Percentiles rank a stretch among this genome's conserved stretches.
Conservation (phyloP, 176 grass and related monocot genomes). For the Aegilops bicornis region DNA sequence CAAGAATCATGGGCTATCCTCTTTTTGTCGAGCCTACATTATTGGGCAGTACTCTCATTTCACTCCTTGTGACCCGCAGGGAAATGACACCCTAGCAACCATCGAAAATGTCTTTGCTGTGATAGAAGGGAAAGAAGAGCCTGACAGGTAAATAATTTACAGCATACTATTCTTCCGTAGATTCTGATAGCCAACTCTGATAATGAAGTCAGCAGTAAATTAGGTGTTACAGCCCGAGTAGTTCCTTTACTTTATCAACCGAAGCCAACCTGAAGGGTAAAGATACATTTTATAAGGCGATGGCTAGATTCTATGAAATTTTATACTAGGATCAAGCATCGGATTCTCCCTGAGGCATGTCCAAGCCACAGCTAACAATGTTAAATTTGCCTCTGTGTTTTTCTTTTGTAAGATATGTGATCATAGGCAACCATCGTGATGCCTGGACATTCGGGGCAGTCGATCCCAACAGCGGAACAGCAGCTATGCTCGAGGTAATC, state of each 20-base stretch:
- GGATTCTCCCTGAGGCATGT: background rate
- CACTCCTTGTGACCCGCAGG: slow-evolving; percentile 33
- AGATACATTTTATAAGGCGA: no score
- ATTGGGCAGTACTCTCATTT: background rate
- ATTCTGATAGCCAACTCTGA: background rate
- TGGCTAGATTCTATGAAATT: background rate
- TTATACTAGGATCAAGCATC: background rate
- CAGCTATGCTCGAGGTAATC: slow-evolving; percentile 82
- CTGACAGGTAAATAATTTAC: slow-evolving; percentile 60
- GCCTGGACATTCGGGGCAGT: slow-evolving; percentile 92
- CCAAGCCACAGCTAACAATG: background rate
- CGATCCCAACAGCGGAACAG: slow-evolving; percentile 88
- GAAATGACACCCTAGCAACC: slow-evolving; percentile 67
- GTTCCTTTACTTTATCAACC: background rate
- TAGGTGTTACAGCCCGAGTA: background rate
- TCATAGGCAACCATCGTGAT: slow-evolving; percentile 95
- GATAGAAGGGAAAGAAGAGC: slow-evolving; percentile 86
- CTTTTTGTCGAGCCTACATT: background rate
- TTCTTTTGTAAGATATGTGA: slow-evolving; percentile 57
- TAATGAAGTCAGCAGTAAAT: background rate
- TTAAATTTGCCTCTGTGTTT: background rate
- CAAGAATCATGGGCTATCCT: background rate
- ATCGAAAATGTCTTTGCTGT: slow-evolving; percentile 89
- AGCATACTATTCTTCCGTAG: background rate
- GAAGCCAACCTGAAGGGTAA: background rate